phyloP scores from a whole-genome alignment of 2,329 filamentous ascomycete species.

The Colletotrichum zoysiae region DNA sequence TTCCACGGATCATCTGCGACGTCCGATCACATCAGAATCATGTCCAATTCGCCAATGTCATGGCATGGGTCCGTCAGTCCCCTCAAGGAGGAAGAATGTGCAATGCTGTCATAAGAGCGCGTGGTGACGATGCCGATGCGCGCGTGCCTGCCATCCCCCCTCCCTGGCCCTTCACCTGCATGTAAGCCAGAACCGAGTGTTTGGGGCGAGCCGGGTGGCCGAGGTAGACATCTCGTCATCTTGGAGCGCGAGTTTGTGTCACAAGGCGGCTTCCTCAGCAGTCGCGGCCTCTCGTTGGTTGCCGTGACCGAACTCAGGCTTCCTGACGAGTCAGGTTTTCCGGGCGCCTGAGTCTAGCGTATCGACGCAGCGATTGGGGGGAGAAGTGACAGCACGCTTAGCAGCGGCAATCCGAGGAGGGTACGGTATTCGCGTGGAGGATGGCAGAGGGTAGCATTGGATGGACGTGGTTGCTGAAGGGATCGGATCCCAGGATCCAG shows the following conservation, averaged over 20 bases:
- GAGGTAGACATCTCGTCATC: slow-evolving; percentile 11
- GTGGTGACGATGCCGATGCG: slow-evolving; percentile 33
- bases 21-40: slow-evolving; percentile 9
- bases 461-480: slow-evolving; percentile 38
- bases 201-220: slow-evolving; percentile 14
- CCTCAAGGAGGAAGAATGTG: not conserved
- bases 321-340: slow-evolving; percentile 34
- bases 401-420: slow-evolving; percentile 29
- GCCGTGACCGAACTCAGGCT: slow-evolving; percentile 7
- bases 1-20: slow-evolving; percentile 1
- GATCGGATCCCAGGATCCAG: slow-evolving; percentile 37
- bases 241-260: slow-evolving; percentile 26
- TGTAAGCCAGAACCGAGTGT: slow-evolving; percentile 37
- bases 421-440: slow-evolving; percentile 6
- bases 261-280: slow-evolving; percentile 20
- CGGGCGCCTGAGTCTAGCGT: not conserved
- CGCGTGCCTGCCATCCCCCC: slow-evolving; percentile 28
- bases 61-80: not conserved
- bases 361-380: slow-evolving; percentile 13
- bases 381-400: slow-evolving; percentile 23
- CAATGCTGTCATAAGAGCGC: slow-evolving; percentile 39
- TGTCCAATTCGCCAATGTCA: slow-evolving; percentile 4
- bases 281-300: slow-evolving; percentile 3
- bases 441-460: slow-evolving; percentile 21
- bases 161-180: slow-evolving; percentile 17